A percentile compares a stretch with the other conserved stretches of the same genome.
Evolutionary conservation across 129 eudicot species (phyloP).

Genomic region (Deinandra increscens): DNA sequence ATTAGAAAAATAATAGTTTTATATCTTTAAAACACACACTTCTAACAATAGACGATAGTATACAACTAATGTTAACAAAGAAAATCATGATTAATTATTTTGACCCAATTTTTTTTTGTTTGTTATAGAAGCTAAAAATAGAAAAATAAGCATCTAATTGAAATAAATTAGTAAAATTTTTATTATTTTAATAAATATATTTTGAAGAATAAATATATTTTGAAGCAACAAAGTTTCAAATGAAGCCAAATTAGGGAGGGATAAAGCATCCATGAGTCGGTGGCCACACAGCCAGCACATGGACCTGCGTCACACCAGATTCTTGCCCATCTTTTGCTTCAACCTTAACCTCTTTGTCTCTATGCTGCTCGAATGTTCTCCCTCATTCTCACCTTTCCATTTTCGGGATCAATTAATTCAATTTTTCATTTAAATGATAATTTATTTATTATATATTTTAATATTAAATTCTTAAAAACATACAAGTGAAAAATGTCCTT

Average conservation of each 20-base stretch:
- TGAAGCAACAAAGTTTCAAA: neutral
- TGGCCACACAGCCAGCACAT: constrained; percentile 25
- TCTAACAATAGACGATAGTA: too few relatives aligned
- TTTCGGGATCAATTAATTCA: neutral
- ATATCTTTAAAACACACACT: too few relatives aligned
- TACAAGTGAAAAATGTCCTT: too few relatives aligned
- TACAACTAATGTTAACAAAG: too few relatives aligned
- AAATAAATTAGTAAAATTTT: neutral
- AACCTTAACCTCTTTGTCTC: constrained; percentile 25
- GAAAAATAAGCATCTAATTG: neutral
- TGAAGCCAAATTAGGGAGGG: neutral
- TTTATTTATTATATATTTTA: too few relatives aligned
- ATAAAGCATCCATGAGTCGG: constrained; percentile 4
- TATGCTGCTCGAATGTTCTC: constrained; percentile 10
- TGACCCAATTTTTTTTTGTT: too few relatives aligned
- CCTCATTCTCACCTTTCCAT: neutral
- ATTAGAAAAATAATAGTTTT: too few relatives aligned
- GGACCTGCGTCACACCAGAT: constrained; percentile 5
- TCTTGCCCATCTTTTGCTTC: constrained; percentile 12
- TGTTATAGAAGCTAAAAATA: too few relatives aligned
- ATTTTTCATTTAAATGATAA: neutral
- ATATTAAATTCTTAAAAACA: too few relatives aligned
- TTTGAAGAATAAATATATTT: neutral
- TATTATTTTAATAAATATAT: too few relatives aligned
- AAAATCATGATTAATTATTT: too few relatives aligned